Base-by-base conservation (phyloP, 805 yeast genomes). In the Ogataea methylovora region DNA sequence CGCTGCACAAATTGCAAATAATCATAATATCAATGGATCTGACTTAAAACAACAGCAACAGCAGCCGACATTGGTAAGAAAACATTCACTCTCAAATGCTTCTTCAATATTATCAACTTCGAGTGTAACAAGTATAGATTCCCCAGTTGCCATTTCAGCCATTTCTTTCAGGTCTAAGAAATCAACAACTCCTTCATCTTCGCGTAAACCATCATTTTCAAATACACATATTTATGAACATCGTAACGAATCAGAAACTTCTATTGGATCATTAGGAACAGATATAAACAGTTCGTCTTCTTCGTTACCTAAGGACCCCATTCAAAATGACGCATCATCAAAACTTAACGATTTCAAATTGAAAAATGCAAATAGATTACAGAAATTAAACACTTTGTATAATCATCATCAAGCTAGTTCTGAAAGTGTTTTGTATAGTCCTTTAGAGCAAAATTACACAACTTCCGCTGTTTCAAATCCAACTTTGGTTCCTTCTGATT, bases 321-420 rank as follows among this genome's bases (percentile, higher is more conserved):
- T 7, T 7, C 22, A 20, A 20, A 20, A 49, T 29, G 58, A 50
- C 18, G 56, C 57, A 1, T 37, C 60, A 6, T 39, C 47, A 9
- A 51, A 50, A 38, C 36, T 54, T 32, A 51, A 43, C 32, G 54
- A 45, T 30, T 48, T 54, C 34, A 46, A 47, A 32, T 37, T 46
- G 19, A 50, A 49, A 32, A 55, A 54, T 32, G 51, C 46, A n/a
- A 51, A 43, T 31, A 39, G 60, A 23, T 30, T 53, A 19, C 49
- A 49, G 29, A 54, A 51, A 33, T 36, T 54, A 32, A 49, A 44
- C 16, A 49, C 28, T 13, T n/a, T 13, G 14, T 25, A 25, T 13
- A 13, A 25, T 14, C 16, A 25, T 25, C 28, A 25, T 13, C 5
- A 25, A n/a, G 16, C n/a, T 8, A 23, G 5, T 10, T 7, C 6